Evolutionary conservation across 176 grass and related monocot species (phyloP).

Genomic region (Triticum timopheevii): DNA sequence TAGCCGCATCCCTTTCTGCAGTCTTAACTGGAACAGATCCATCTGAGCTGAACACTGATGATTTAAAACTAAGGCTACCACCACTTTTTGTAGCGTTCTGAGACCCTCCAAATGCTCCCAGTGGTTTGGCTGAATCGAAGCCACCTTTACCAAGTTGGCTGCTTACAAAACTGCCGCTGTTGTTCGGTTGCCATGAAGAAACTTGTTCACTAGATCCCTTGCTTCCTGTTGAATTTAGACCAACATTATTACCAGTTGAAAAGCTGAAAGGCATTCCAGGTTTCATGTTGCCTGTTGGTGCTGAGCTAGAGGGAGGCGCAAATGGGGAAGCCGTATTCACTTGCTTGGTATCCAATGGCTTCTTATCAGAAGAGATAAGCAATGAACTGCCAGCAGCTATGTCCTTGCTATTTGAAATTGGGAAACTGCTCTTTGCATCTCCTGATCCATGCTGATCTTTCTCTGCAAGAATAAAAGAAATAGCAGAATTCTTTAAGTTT

Average conservation of each 20-base stretch:
- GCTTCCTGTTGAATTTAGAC: conserved; percentile 33
- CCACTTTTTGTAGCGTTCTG: conserved; percentile 42
- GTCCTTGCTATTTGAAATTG: conserved; percentile 30
- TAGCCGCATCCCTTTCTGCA: conserved; percentile 41
- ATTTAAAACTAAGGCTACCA: conserved; percentile 45
- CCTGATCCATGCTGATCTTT: conserved; percentile 31
- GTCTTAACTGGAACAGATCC: conserved; percentile 37
- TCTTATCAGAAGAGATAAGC: conserved; percentile 31
- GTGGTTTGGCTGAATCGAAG: conserved; percentile 38
- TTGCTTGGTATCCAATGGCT: conserved; percentile 20
- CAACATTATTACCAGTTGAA: conserved; percentile 41
- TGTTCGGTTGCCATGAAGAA: conserved; percentile 43
- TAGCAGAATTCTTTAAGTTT: conserved; percentile 19
- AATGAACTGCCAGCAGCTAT: conserved; percentile 1
- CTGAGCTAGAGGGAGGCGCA: conserved; percentile 20
- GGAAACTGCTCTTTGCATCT: conserved; percentile 14
- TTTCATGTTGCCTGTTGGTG: conserved; percentile 35
- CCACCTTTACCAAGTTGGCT: conserved; percentile 37
- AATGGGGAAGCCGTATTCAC: conserved; percentile 18
- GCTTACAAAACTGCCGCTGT: conserved; percentile 28
- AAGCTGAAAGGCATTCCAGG: conserved; percentile 38
- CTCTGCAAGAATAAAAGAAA: conserved; percentile 36
- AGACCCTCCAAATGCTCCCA: conserved; percentile 37
- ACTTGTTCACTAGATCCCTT: conserved; percentile 44
- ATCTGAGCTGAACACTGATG: conserved; percentile 47